Conservation (phyloP, 225 moss, liverwort and hornwort genomes). For the Bryoerythrophyllum caledonicum region DNA sequence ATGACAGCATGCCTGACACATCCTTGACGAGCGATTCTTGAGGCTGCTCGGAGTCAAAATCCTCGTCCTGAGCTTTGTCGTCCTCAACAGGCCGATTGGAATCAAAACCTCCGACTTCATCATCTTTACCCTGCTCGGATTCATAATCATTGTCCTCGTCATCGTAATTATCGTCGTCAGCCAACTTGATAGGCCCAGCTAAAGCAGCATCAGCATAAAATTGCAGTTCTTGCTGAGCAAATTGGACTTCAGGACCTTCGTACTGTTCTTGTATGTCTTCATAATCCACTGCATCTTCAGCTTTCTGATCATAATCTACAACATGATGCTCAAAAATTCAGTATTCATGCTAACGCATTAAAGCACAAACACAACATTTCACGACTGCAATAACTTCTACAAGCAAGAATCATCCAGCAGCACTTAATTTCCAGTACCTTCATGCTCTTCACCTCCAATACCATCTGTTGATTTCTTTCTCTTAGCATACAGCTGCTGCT, state of each 20-base stretch:
- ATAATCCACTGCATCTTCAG: conserved; percentile 96
- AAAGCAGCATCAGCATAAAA: conserved; percentile 94
- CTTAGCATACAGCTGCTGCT: conserved; percentile 79
- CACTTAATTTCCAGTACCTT: conserved; percentile 51
- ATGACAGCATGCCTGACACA: conserved; percentile 31
- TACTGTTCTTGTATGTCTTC: conserved; percentile 98
- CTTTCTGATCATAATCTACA: conserved; percentile 91
- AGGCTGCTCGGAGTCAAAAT: too few species aligned
- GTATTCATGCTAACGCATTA: too few species aligned
- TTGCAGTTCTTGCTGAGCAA: conserved; percentile 71
- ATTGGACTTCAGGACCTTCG: conserved; percentile 87
- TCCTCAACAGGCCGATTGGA: conserved; percentile 26
- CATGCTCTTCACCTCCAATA: conserved; percentile 63
- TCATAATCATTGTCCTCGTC: conserved; percentile 86
- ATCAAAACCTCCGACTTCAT: too few species aligned
- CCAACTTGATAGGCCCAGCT: conserved; percentile 59
- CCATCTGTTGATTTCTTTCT: conserved; percentile 49
- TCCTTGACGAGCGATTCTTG: conserved; percentile 30
- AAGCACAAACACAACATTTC: too few species aligned
- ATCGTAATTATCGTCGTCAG: conserved; percentile 84
- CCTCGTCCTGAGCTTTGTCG: background rate
- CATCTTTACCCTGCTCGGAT: conserved; percentile 27
- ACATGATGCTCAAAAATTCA: conserved; percentile 6
- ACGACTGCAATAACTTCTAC: too few species aligned
- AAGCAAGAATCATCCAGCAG: too few species aligned